phyloP scores from a whole-genome alignment of 1,284 basidiomycete genomes.

The Gyrodon tennesseensis region DNA sequence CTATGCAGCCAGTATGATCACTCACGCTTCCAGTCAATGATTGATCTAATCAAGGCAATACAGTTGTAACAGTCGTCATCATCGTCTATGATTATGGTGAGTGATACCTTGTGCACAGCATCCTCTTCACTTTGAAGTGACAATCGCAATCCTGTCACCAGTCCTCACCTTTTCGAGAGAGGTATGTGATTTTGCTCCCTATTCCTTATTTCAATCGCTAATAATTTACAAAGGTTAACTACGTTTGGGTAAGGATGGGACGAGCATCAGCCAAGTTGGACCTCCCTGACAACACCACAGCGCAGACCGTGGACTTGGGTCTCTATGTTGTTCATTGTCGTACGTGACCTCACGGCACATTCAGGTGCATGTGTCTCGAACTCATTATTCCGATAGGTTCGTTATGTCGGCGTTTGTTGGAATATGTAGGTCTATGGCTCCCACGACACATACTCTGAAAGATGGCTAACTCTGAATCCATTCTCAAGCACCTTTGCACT shows the following conservation, averaged over 20 bases:
- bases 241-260: slow-evolving; percentile 25
- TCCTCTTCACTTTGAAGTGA: background rate
- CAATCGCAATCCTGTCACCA: background rate
- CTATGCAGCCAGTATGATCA: background rate
- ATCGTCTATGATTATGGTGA: slow-evolving; percentile 30
- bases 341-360: slow-evolving; percentile 2
- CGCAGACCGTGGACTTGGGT: slow-evolving; percentile 27
- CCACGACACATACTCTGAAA: background rate
- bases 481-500: slow-evolving; percentile 12
- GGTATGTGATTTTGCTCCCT: slow-evolving; percentile 7
- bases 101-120: background rate
- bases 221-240: slow-evolving; percentile 21
- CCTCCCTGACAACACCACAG: slow-evolving; percentile 11
- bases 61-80: slow-evolving; percentile 6
- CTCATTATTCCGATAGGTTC: slow-evolving; percentile 17
- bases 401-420: slow-evolving; percentile 31
- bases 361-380: background rate
- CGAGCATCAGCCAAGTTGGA: too few relatives aligned
- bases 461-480: slow-evolving; percentile 1
- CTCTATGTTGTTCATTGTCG: slow-evolving; percentile 26
- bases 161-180: slow-evolving; percentile 28
- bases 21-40: background rate
- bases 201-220: background rate
- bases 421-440: slow-evolving; percentile 7
- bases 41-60: background rate